A percentile compares a stretch with the other conserved stretches of the same genome.
Evolutionary conservation across 495 filamentous ascomycete genomes (phyloP).

Genomic region (Ramalina intermedia): DNA sequence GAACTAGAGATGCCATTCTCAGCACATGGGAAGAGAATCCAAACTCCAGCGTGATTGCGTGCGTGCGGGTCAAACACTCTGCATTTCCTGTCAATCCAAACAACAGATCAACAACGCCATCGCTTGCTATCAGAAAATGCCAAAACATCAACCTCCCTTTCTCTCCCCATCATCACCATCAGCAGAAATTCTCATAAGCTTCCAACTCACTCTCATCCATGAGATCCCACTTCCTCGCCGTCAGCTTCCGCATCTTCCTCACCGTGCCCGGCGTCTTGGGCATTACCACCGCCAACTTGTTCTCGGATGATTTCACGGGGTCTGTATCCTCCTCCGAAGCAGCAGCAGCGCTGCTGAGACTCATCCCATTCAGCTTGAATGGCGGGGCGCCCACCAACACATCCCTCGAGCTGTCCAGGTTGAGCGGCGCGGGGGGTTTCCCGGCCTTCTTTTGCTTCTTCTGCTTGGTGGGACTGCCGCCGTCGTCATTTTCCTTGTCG

Average conservation of each 20-base stretch:
- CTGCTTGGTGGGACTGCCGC: conserved; percentile 7
- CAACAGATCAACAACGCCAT: too few species aligned
- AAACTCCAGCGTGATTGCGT: too few species aligned
- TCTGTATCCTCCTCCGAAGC: background rate
- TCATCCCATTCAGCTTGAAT: conserved; percentile 25
- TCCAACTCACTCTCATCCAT: conserved; percentile 35
- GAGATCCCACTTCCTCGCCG: conserved; percentile 41
- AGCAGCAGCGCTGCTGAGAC: conserved; percentile 6
- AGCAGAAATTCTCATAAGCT: conserved; percentile 10
- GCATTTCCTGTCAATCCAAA: too few species aligned
- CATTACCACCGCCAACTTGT: background rate
- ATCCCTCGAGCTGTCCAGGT: conserved; percentile 16
- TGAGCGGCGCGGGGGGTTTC: background rate
- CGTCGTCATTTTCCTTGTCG: conserved; percentile 6
- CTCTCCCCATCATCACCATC: background rate
- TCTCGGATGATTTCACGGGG: conserved; percentile 2
- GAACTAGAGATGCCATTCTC: too few species aligned
- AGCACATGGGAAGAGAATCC: too few species aligned
- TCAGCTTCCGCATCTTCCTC: conserved; percentile 38
- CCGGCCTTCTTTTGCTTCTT: conserved; percentile 17
- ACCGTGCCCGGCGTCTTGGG: background rate
- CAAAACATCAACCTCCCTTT: too few species aligned
- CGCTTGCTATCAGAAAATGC: too few species aligned
- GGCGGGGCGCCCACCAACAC: conserved; percentile 29
- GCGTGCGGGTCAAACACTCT: too few species aligned